A percentile compares a stretch with the other conserved stretches of the same genome.
Evolutionary conservation across 768 basidiomycete genomes (phyloP).

Genomic region (Tremella yokohamensis): DNA sequence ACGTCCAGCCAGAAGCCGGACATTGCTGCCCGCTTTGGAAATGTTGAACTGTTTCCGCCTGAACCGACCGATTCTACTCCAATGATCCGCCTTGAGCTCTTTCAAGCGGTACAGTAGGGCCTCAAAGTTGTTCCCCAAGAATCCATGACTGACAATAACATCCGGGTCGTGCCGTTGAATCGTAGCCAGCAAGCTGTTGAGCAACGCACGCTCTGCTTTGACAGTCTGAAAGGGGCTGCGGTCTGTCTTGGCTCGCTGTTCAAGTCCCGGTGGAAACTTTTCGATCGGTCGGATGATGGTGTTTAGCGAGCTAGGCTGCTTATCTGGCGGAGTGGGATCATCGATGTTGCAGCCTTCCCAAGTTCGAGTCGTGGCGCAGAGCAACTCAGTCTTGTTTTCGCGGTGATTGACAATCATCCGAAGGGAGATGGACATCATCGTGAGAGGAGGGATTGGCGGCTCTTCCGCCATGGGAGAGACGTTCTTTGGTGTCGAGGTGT

Average conservation of each 20-base stretch:
- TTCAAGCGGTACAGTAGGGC: slow-evolving; percentile 86
- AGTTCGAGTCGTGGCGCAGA: slow-evolving; percentile 75
- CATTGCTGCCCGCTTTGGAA: slow-evolving; percentile 62
- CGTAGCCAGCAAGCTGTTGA: slow-evolving; percentile 76
- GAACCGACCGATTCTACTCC: slow-evolving; percentile 89
- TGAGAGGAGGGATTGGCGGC: slow-evolving; percentile 76
- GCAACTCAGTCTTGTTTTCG: slow-evolving; percentile 88
- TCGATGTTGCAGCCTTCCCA: slow-evolving; percentile 81
- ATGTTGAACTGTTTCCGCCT: slow-evolving; percentile 62
- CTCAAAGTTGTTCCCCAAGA: slow-evolving; percentile 82
- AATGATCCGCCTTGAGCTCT: slow-evolving; percentile 84
- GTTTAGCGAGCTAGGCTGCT: slow-evolving; percentile 73
- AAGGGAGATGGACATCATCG: slow-evolving; percentile 79
- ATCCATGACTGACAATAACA: slow-evolving; percentile 90
- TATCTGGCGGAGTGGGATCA: slow-evolving; percentile 84
- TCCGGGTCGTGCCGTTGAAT: slow-evolving; percentile 88
- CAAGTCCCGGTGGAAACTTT: slow-evolving; percentile 79
- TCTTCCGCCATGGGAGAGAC: slow-evolving; percentile 76
- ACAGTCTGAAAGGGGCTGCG: slow-evolving; percentile 65
- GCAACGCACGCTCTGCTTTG: slow-evolving; percentile 77
- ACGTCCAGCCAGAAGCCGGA: slow-evolving; percentile 77
- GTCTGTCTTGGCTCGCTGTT: slow-evolving; percentile 63
- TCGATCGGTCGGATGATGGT: slow-evolving; percentile 89
- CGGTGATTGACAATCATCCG: slow-evolving; percentile 90
- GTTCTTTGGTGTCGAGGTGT: slow-evolving; percentile 77